Percentiles rank a stretch among this genome's conserved stretches.
phyloP scores from a whole-genome alignment of 176 grass and related monocot species.

The Calamus simplicifolius region DNA sequence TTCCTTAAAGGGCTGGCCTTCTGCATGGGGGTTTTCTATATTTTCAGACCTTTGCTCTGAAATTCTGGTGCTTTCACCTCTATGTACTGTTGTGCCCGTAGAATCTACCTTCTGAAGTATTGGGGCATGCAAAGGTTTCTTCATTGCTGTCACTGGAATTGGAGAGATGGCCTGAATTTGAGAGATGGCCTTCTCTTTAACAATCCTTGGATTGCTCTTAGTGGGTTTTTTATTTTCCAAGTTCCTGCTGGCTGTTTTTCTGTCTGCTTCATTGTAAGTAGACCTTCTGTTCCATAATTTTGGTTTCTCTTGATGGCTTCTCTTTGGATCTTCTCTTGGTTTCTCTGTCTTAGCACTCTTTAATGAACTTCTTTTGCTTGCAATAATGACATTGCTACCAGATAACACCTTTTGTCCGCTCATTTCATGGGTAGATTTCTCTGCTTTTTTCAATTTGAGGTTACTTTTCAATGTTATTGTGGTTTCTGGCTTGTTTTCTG shows the following conservation, averaged over 20 bases:
- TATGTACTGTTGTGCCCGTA: background rate
- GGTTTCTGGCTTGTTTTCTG: background rate
- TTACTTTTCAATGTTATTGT: background rate
- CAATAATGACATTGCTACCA: conserved; percentile 1
- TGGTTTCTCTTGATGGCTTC: conserved; percentile 15
- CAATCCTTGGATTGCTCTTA: conserved; percentile 1
- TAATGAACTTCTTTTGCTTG: conserved; percentile 7
- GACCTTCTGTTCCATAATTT: conserved; percentile 6
- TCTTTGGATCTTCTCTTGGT: conserved; percentile 13
- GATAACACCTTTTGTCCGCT: conserved; percentile 22
- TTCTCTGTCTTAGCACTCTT: conserved; percentile 22
- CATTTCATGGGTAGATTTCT: conserved; percentile 22
- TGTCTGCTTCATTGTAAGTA: conserved; percentile 10
- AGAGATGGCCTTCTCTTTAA: background rate
- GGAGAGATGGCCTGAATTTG: background rate
- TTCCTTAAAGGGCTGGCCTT: background rate
- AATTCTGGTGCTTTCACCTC: conserved; percentile 7
- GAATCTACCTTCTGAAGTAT: conserved; percentile 5
- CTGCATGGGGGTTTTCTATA: background rate
- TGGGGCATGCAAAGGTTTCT: conserved; percentile 4
- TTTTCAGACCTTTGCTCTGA: background rate
- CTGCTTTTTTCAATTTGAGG: conserved; percentile 5
- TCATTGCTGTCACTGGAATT: background rate
- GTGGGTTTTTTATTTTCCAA: conserved; percentile 14
- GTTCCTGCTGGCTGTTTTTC: conserved; percentile 9